phyloP scores from a whole-genome alignment of 2,329 filamentous ascomycete species.

The Onygenales sp. region DNA sequence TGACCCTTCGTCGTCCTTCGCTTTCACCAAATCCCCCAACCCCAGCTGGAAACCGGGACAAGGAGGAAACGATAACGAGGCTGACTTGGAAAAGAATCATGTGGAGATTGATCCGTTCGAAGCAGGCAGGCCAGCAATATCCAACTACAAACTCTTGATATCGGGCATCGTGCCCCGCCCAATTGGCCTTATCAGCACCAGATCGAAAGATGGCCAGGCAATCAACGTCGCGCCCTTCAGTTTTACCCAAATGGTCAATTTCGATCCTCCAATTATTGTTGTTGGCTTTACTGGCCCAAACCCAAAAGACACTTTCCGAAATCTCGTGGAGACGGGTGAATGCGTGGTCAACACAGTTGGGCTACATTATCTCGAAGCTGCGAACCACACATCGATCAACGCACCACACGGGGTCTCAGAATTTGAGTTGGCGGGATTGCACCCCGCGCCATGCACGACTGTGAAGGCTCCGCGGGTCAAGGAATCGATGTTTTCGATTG shows the following conservation, averaged over 20 bases:
- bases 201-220: conserved; percentile 50
- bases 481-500: conserved; percentile 75
- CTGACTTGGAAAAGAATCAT: conserved; percentile 48
- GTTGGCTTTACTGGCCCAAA: conserved; percentile 50
- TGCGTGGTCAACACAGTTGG: conserved; percentile 82
- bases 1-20: conserved; percentile 22
- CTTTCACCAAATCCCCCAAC: conserved; percentile 31
- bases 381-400: conserved; percentile 71
- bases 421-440: conserved; percentile 70
- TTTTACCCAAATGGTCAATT: conserved; percentile 74
- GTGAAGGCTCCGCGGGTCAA: conserved; percentile 65
- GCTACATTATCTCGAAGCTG: conserved; percentile 77
- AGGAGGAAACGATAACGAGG: conserved; percentile 36
- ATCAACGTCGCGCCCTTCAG: conserved; percentile 81
- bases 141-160: conserved; percentile 91
- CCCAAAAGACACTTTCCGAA: conserved; percentile 71
- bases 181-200: conserved; percentile 56
- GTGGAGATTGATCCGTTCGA: conserved; percentile 73
- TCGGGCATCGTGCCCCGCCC: conserved; percentile 73
- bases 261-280: conserved; percentile 79
- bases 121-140: conserved; percentile 53
- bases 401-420: conserved; percentile 67
- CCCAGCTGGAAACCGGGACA: conserved; percentile 34
- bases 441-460: conserved; percentile 53
- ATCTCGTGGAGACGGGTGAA: conserved; percentile 62